Evolutionary conservation across 108 stramenopile genomes (phyloP).

Genomic region (Cylindrotheca closterium): DNA sequence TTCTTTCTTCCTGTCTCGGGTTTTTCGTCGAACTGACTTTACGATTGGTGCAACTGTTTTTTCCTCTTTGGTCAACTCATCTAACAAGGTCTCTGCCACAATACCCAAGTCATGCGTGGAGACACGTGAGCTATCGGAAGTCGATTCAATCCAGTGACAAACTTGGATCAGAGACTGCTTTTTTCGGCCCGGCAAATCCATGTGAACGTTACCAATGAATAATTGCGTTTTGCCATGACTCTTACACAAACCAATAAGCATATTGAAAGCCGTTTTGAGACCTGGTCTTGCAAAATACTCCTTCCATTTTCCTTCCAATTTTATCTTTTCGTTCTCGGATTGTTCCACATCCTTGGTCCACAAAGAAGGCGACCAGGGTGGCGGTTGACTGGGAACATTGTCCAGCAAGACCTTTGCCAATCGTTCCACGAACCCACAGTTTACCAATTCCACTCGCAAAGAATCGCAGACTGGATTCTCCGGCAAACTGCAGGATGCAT

Average conservation of each 20-base stretch:
- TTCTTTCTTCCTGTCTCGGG: conserved; percentile 78
- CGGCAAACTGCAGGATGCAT: conserved; percentile 74
- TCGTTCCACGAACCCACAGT: conserved; percentile 65
- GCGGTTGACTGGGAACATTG: conserved; percentile 59
- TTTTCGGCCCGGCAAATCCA: not conserved
- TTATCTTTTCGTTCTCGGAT: conserved; percentile 6
- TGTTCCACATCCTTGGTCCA: conserved; percentile 39
- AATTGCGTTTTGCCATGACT: conserved; percentile 58
- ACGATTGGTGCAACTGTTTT: conserved; percentile 20
- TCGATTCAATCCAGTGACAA: conserved; percentile 86
- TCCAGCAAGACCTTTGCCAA: conserved; percentile 48
- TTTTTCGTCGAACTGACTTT: conserved; percentile 50
- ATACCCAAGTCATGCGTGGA: conserved; percentile 64
- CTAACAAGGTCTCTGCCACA: conserved; percentile 79
- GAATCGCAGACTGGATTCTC: conserved; percentile 74
- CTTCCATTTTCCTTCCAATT: conserved; percentile 46
- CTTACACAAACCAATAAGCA: conserved; percentile 64
- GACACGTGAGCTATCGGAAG: conserved; percentile 58
- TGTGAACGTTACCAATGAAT: conserved; percentile 8
- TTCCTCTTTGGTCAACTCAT: conserved; percentile 46
- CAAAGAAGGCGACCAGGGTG: conserved; percentile 76
- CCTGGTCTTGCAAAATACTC: conserved; percentile 59
- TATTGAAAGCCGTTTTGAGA: conserved; percentile 55
- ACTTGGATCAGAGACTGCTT: conserved; percentile 44
- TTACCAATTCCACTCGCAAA: conserved; percentile 56